Base-by-base conservation (phyloP, 257 asterid species). In the Vinca minor region DNA sequence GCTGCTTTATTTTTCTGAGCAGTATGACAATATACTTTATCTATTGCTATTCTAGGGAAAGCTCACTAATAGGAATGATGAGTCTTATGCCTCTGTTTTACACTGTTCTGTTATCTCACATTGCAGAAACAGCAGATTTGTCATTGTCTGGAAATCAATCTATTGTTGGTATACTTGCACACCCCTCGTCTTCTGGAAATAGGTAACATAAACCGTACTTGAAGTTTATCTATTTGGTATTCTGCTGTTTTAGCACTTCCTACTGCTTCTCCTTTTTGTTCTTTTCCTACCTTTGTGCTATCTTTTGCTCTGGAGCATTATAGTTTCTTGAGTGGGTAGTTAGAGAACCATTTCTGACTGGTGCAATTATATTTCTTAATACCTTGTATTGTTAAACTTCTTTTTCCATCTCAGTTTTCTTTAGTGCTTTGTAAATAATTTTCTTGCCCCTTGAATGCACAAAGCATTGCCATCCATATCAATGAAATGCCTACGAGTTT, bases 141-240 rank as follows among this genome's bases (percentile, higher is more conserved):
- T 62, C 88, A 53, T 68, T 84, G 68, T 81, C 91, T 59, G 82
- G 81, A 72, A 75, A 93, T 31, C 87, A 59, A 23, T 79, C 98
- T 66, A 79, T 93, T 57, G 98, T 93, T 63, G 97, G 98, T 56
- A 85, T 89, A 64, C 88, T 87, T 66, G 72, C 91, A 55, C 98
- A 93, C 67, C 97, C 96, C 70, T 73, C 78, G 69, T 85, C 95
- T 15, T 69, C 64, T 66, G 96, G 96, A 69, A 84, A 93, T 78
- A 93, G 98, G 98, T 83, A 82, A 62, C 57, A 55, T 31, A 42
- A n/a, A n/a, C n/a, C n/a, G n/a, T n/a, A n/a, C n/a, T n/a, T n/a
- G n/a, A n/a, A n/a, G n/a, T n/a, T n/a, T n/a, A n/a, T n/a, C 18
- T 59, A 44, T 64, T 52, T 58, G 65, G 1, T 52, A 55, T 58